Base-by-base conservation (phyloP, 352 stramenopile genomes). In the Globisporangium paroecandrum region DNA sequence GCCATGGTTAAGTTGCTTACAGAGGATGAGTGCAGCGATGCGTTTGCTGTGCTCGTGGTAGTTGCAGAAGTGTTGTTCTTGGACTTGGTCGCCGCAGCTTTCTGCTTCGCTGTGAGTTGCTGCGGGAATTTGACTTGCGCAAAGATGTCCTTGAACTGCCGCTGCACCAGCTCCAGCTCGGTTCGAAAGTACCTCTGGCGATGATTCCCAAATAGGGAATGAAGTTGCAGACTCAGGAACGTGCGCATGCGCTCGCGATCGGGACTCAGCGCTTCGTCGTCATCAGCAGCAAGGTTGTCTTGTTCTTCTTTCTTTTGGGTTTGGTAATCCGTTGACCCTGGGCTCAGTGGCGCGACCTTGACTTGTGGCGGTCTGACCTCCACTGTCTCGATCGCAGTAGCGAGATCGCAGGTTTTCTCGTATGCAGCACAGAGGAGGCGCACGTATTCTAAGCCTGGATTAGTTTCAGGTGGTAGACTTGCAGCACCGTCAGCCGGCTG, bases 171-270 rank as follows among this genome's bases (percentile, higher is more conserved):
- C 49, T 91, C 84, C 20, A 93, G 66, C 34, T 94, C 87, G 13
- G 80, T 87, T 27, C 74, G 62, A 20, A 91, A 66, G 66, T 94
- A 94, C 34, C 78, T 80, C 38, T 89, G 77, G 0, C 79, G 84
- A 66, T 94, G 87, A 43, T 73, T 87, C 0, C 79, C 87, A 68
- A 94, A 94, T 7, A 94, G 74, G 12, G 85, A 91, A 62, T 94
- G 87, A 22, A 94, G 75, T 66, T 94, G 87, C 0, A 91, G 73
- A 55, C 72, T 77, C 24, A 94, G 74, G 61, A 94, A 94, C 1
- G 78, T 81, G 18, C 76, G 77, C 72, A 94, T 91, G 4, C 87
- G 78, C 47, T 77, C 61, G 15, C 72, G 74, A 32, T 73, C 70
- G 20, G 69, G 41, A 0, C 57, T 43, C 7, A 57, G 62, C 3